Conservation (phyloP, 1,139 yeast species). For the Nakaseomyces glabratus region DNA sequence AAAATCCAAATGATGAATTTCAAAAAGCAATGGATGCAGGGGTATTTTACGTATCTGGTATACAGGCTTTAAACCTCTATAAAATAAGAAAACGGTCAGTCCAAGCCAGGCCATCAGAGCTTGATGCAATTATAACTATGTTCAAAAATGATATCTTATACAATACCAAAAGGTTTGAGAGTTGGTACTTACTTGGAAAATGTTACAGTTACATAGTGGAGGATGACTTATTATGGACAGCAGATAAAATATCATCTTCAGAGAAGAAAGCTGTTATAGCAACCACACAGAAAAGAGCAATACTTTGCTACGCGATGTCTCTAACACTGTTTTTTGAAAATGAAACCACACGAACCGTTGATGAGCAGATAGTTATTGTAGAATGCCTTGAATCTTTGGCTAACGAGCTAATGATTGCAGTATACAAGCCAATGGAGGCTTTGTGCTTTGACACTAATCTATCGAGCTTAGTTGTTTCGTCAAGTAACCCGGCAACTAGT, state of each 20-base stretch:
- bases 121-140: constrained; percentile 62
- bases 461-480: not conserved
- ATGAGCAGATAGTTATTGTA: constrained; percentile 23
- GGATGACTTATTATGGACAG: constrained; percentile 83
- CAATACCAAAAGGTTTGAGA: constrained; percentile 62
- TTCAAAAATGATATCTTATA: constrained; percentile 59
- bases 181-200: constrained; percentile 81
- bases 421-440: constrained; percentile 52
- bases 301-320: constrained; percentile 72
- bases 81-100: constrained; percentile 60
- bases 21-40: constrained; percentile 44
- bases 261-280: constrained; percentile 61
- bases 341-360: constrained; percentile 12
- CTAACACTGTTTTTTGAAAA: constrained; percentile 26
- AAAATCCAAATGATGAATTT: constrained; percentile 31
- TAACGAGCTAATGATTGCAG: constrained; percentile 23
- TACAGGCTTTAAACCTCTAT: constrained; percentile 56
- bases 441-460: constrained; percentile 21
- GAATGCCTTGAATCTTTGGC: constrained; percentile 26
- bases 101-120: constrained; percentile 74
- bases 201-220: constrained; percentile 74
- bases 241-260: constrained; percentile 63
- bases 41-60: constrained; percentile 64
- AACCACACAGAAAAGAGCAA: constrained; percentile 55
- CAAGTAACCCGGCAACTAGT: not conserved